phyloP scores from a whole-genome alignment of 176 grass and related monocot genomes.

The Elaeis guineensis region DNA sequence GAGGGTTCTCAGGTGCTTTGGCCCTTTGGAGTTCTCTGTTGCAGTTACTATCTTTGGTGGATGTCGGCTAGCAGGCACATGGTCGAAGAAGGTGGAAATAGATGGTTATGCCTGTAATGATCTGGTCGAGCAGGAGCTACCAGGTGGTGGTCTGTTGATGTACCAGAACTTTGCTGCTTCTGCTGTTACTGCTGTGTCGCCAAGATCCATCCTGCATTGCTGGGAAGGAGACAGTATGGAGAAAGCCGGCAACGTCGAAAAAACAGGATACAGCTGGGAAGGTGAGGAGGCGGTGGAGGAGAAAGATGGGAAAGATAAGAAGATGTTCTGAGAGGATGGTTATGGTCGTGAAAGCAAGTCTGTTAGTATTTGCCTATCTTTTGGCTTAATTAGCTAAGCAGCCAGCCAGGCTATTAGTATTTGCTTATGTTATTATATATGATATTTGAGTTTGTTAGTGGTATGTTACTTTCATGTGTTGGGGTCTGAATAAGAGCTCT shows the following conservation, averaged over 20 bases:
- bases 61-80: constrained; percentile 3
- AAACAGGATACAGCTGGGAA: constrained; percentile 2
- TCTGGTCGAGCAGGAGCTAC: constrained; percentile 20
- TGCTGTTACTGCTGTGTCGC: constrained; percentile 7
- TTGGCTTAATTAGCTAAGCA: not conserved
- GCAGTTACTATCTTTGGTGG: constrained; percentile 31
- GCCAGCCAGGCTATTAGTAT: not conserved
- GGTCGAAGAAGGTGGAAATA: constrained; percentile 16
- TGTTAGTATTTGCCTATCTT: not conserved
- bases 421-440: too few species aligned
- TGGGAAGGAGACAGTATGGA: constrained; percentile 12
- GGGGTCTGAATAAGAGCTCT: too few species aligned
- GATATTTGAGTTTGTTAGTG: too few species aligned
- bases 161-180: constrained; percentile 27
- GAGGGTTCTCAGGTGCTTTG: constrained; percentile 29
- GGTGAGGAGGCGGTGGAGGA: constrained; percentile 1
- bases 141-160: constrained; percentile 24
- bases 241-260: not conserved
- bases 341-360: too few species aligned
- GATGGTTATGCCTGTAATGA: constrained; percentile 20
- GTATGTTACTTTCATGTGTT: too few species aligned
- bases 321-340: not conserved
- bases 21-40: constrained; percentile 31
- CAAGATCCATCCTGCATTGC: constrained; percentile 25
- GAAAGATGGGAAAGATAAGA: constrained; percentile 4